Evolutionary conservation across 2,329 filamentous ascomycete genomes (phyloP).

Genomic region (Alternaria gansuensis): DNA sequence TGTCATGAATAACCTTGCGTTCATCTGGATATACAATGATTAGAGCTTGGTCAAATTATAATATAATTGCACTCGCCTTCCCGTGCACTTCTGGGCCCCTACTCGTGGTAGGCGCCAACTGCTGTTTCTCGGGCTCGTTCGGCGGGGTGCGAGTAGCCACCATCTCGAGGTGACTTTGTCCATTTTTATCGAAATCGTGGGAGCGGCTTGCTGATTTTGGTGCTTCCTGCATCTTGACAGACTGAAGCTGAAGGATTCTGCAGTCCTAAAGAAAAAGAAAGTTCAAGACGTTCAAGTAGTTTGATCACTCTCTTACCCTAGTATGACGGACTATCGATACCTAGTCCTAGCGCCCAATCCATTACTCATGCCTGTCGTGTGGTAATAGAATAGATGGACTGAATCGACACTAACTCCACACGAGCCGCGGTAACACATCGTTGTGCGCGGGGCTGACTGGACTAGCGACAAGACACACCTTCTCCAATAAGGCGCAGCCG

Average conservation of each 20-base stretch:
- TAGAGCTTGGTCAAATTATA: background rate
- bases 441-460: constrained; percentile 10
- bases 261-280: constrained; percentile 4
- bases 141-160: constrained; percentile 25
- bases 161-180: constrained; percentile 29
- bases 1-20: constrained; percentile 61
- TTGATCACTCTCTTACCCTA: constrained; percentile 7
- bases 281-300: constrained; percentile 17
- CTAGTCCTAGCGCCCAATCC: constrained; percentile 5
- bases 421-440: constrained; percentile 24
- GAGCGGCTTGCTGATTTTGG: constrained; percentile 10
- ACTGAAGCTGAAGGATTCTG: constrained; percentile 7
- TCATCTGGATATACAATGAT: constrained; percentile 26
- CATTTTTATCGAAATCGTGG: constrained; percentile 22
- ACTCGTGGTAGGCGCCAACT: constrained; percentile 23
- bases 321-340: constrained; percentile 1
- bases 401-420: constrained; percentile 11
- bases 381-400: constrained; percentile 1
- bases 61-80: constrained; percentile 24
- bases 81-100: constrained; percentile 36
- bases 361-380: background rate
- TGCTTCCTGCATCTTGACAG: constrained; percentile 22
- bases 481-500: constrained; percentile 7
- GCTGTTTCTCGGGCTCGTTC: constrained; percentile 33
- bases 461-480: constrained; percentile 5